A percentile compares a stretch with the other conserved stretches of the same genome.
phyloP scores from a whole-genome alignment of 805 yeast genomes.

The Metschnikowia kofuensis region DNA sequence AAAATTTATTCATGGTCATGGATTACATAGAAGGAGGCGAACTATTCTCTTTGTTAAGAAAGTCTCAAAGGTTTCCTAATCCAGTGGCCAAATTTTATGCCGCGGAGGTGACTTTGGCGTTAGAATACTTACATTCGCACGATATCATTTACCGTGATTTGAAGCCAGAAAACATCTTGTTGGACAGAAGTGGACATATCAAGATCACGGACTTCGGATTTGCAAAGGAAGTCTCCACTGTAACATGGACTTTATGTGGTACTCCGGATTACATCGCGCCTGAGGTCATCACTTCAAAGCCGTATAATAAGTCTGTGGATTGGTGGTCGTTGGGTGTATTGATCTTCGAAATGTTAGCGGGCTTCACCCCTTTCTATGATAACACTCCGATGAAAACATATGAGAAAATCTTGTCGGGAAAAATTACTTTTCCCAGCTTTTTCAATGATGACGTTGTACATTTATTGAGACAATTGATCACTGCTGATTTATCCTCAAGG shows the following conservation, averaged over 20 bases:
- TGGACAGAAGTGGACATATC: constrained; percentile 59
- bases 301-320: constrained; percentile 60
- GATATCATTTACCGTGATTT: constrained; percentile 60
- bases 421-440: constrained; percentile 50
- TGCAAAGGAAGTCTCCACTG: constrained; percentile 59
- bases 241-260: constrained; percentile 61
- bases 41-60: constrained; percentile 52
- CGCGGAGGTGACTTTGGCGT: constrained; percentile 57
- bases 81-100: constrained; percentile 65
- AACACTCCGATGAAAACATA: constrained; percentile 63
- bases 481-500: constrained; percentile 53
- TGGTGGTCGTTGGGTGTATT: constrained; percentile 66
- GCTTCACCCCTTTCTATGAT: constrained; percentile 61
- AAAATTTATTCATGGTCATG: constrained; percentile 59
- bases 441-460: constrained; percentile 54
- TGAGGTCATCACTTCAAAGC: constrained; percentile 61
- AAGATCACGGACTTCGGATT: constrained; percentile 62
- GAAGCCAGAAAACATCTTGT: constrained; percentile 58
- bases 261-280: constrained; percentile 67
- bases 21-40: constrained; percentile 67
- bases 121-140: constrained; percentile 57
- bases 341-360: constrained; percentile 60
- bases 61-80: constrained; percentile 57
- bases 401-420: constrained; percentile 55
- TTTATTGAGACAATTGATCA: constrained; percentile 49